phyloP scores from a whole-genome alignment of 352 stramenopile genomes.

The Phytophthora quininea region DNA sequence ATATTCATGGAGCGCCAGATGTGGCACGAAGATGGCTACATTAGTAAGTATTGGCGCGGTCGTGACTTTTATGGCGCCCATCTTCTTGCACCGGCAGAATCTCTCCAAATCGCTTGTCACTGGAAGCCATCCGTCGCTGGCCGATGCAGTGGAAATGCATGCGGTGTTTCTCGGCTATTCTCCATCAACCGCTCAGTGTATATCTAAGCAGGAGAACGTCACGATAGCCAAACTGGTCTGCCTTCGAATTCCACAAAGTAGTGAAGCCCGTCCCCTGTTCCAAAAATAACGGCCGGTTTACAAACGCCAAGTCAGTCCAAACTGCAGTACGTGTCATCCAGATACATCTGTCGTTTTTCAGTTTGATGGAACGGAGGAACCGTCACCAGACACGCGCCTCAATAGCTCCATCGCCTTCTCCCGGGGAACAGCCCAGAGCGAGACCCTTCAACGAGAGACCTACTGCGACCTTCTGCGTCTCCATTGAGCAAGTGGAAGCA shows the following conservation, averaged over 20 bases:
- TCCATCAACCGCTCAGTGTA: neutral
- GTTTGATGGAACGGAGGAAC: neutral
- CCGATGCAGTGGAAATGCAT: too few relatives aligned
- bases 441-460: too few relatives aligned
- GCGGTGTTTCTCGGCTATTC: neutral
- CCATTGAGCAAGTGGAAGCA: constrained; percentile 4
- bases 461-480: neutral
- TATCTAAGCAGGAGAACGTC: neutral
- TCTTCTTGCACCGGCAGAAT: neutral
- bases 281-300: neutral
- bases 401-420: neutral
- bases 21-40: neutral
- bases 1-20: neutral
- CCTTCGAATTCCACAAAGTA: neutral
- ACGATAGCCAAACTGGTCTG: neutral
- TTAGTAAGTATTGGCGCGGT: neutral
- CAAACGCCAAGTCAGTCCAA: neutral
- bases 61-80: neutral
- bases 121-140: constrained; percentile 1
- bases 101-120: neutral
- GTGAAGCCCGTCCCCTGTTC: neutral
- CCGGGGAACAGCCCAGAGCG: neutral
- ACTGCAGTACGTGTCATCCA: neutral
- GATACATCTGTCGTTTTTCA: neutral
- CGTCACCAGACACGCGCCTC: neutral